Base-by-base conservation (phyloP, 371 early-diverging fungal species). In the Parasitella parasitica region DNA sequence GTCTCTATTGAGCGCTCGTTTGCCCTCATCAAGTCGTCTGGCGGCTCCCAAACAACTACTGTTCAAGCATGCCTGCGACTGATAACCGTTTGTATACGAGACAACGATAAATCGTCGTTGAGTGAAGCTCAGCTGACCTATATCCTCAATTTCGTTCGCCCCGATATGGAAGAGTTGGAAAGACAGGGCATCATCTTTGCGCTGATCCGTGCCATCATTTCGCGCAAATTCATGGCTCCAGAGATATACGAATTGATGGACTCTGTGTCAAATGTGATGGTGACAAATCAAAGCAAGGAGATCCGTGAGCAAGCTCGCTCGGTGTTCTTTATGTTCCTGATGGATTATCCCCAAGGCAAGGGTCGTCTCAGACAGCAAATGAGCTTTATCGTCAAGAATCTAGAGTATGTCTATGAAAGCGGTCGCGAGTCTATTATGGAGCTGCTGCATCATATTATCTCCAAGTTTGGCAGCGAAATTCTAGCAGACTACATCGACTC, bases 201-300 rank as follows among this genome's bases (percentile, higher is more conserved):
- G 0, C 69, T 98, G 13, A 82, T 97, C 41, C 86, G 91, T 20
- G 92, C 95, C 6, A 90, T 98, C 46, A 73, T 98, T 34, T 76
- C 88, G 0, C 89, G 95, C 20, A 89, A 94, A 59, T 87, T 94
- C 59, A 82, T 97, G 30, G 89, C 89, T 20, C 87, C 89, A 11
- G 93, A 94, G 69, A 81, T 98, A 62, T 98, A 97, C 67, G 95
- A 97, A 57, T 67, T 97, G 39, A 92, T 97, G 89, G 91, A 90
- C 60, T 72, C 73, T 13, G 82, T 97, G 7, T 77, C 87, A 6
- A 73, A 85, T 64, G 81, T 93, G 51, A 87, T 96, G 89, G 87
- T 99, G 16, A 94, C 96, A 0, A 90, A 89, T 43, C 96, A 96
- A 72, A 77, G 85, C 22, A 73, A 70, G 12, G 87, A 89, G 43